Conservation (phyloP, 2,329 filamentous ascomycete species). For the Trichoderma sp. region DNA sequence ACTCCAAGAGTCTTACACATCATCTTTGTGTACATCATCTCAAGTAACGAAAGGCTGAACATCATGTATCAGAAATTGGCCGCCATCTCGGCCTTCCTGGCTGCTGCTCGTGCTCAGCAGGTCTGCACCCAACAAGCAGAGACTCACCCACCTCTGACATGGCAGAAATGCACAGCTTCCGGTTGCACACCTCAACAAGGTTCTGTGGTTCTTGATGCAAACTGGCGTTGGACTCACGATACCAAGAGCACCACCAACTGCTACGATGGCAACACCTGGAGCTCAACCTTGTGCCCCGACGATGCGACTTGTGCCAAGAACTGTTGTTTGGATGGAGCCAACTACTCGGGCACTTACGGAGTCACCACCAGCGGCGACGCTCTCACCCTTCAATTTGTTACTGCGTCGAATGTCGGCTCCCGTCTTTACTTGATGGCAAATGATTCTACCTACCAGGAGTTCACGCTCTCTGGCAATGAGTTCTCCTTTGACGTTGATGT, state of each 20-base stretch:
- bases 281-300: slow-evolving; percentile 43
- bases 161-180: slow-evolving; percentile 53
- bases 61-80: slow-evolving; percentile 20
- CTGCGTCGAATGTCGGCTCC: slow-evolving; percentile 54
- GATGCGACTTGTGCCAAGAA: slow-evolving; percentile 47
- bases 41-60: not conserved
- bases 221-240: slow-evolving; percentile 63
- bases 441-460: slow-evolving; percentile 63
- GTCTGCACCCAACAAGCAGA: slow-evolving; percentile 51
- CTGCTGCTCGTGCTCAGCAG: slow-evolving; percentile 46
- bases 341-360: slow-evolving; percentile 55
- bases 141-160: slow-evolving; percentile 54
- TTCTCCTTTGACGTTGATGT: slow-evolving; percentile 74
- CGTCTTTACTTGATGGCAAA: slow-evolving; percentile 66
- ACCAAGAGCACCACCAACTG: slow-evolving; percentile 53
- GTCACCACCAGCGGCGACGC: slow-evolving; percentile 53
- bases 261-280: slow-evolving; percentile 55
- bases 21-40: not conserved
- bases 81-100: slow-evolving; percentile 28
- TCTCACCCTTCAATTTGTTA: slow-evolving; percentile 60
- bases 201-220: slow-evolving; percentile 58
- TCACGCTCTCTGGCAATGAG: slow-evolving; percentile 66
- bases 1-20: not conserved
- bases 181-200: slow-evolving; percentile 54
- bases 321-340: slow-evolving; percentile 56